Percentiles rank a stretch among this genome's conserved stretches.
Conservation (phyloP, 495 filamentous ascomycete genomes). For the Podospora didyma region DNA sequence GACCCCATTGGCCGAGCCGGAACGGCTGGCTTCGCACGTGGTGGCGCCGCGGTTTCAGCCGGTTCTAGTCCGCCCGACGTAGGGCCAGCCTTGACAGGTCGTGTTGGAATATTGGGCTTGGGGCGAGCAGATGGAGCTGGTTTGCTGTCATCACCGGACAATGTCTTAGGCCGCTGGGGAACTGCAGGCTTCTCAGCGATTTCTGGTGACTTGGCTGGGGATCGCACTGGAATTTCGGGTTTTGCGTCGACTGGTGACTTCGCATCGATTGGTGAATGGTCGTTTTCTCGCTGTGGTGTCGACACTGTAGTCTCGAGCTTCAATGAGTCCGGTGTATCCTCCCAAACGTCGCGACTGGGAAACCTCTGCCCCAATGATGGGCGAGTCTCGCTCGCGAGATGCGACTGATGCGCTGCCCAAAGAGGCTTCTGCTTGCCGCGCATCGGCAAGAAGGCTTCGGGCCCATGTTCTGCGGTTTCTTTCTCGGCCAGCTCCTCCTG, state of each 20-base stretch:
- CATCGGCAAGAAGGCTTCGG: slow-evolving; percentile 43
- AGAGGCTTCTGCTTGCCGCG: slow-evolving; percentile 46
- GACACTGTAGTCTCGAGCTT: slow-evolving; percentile 76
- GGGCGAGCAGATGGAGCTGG: slow-evolving; percentile 54
- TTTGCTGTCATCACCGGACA: slow-evolving; percentile 42
- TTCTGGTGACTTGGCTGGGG: slow-evolving; percentile 16
- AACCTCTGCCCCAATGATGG: slow-evolving; percentile 64
- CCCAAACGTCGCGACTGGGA: slow-evolving; percentile 94
- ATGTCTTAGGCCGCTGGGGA: slow-evolving; percentile 31
- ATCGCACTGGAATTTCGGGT: slow-evolving; percentile 24
- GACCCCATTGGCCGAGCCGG: slow-evolving; percentile 75
- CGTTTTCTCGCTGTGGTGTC: slow-evolving; percentile 51
- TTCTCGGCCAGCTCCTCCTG: slow-evolving; percentile 53
- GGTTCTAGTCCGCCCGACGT: slow-evolving; percentile 28
- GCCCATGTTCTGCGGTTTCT: slow-evolving; percentile 32
- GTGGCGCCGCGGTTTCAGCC: slow-evolving; percentile 37
- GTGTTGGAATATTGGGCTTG: slow-evolving; percentile 74
- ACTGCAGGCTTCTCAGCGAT: slow-evolving; percentile 37
- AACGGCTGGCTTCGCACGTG: slow-evolving; percentile 69
- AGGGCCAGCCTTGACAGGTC: slow-evolving; percentile 56
- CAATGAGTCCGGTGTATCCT: slow-evolving; percentile 84
- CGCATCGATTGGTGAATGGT: slow-evolving; percentile 18
- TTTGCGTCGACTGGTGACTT: slow-evolving; percentile 25
- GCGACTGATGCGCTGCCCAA: slow-evolving; percentile 39
- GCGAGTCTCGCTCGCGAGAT: slow-evolving; percentile 35